Percentiles rank a stretch among this genome's conserved stretches.
These are phyloP conservation scores for Coffea humblotiana DNA, from an alignment of 305 asterid genomes.

Conservation along the genomic window DNA sequence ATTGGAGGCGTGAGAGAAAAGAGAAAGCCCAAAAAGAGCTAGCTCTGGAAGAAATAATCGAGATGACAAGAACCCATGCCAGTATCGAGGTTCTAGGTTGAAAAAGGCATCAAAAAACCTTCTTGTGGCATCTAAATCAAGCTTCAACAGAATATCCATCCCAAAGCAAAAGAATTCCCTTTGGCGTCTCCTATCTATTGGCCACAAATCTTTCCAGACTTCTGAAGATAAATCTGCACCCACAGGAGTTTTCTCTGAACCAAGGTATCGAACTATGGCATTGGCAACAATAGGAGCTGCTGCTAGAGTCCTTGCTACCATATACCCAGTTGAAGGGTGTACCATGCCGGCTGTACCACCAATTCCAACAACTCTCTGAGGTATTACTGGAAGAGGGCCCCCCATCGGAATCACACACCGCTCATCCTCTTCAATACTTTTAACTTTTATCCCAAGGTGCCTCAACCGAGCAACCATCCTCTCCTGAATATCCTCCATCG, in stretches of 20 bases:
- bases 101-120: slow-evolving; percentile 88
- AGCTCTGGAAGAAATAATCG: slow-evolving; percentile 88
- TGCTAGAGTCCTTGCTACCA: slow-evolving; percentile 96
- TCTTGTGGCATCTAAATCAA: slow-evolving; percentile 77
- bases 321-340: slow-evolving; percentile 97
- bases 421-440: slow-evolving; percentile 90
- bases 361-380: slow-evolving; percentile 89
- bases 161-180: slow-evolving; percentile 96
- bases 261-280: slow-evolving; percentile 72
- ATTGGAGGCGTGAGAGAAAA: slow-evolving; percentile 70
- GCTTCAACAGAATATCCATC: slow-evolving; percentile 88
- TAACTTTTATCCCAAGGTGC: slow-evolving; percentile 82
- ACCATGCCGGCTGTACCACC: slow-evolving; percentile 99
- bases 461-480: slow-evolving; percentile 81
- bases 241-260: slow-evolving; percentile 38
- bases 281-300: slow-evolving; percentile 90
- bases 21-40: slow-evolving; percentile 68
- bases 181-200: slow-evolving; percentile 92
- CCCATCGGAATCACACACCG: slow-evolving; percentile 97
- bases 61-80: slow-evolving; percentile 98
- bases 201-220: slow-evolving; percentile 98
- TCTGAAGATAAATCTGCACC: slow-evolving; percentile 62
- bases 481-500: slow-evolving; percentile 84
- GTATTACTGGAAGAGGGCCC: slow-evolving; percentile 90
- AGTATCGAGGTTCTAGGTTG: slow-evolving; percentile 84